Percentiles rank a stretch among this genome's conserved stretches.
Conservation (phyloP, 129 eudicot species). For the Cynara cardunculus region DNA sequence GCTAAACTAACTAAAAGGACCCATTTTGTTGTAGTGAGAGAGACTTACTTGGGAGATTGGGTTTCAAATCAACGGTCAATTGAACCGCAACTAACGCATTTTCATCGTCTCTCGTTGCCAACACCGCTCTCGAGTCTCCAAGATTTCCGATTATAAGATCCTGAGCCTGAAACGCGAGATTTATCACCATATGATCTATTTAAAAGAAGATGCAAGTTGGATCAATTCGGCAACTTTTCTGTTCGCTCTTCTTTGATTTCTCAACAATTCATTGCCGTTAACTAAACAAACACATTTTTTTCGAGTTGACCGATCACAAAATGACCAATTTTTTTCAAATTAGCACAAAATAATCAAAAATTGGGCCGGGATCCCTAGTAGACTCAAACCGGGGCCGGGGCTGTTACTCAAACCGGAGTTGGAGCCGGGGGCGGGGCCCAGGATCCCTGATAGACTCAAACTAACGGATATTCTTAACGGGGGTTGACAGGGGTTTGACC, state of each 20-base stretch:
- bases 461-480: no score
- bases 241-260: no score
- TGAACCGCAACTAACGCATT: constrained; percentile 67
- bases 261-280: no score
- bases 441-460: no score
- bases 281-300: background rate
- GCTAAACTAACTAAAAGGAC: background rate
- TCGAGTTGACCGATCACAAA: background rate
- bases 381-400: no score
- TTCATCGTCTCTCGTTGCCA: constrained; percentile 72
- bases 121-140: constrained; percentile 95
- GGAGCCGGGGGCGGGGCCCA: no score
- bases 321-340: background rate
- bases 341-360: background rate
- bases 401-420: no score
- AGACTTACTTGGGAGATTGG: constrained; percentile 89
- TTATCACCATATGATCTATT: background rate
- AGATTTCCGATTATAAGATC: constrained; percentile 90
- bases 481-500: no score
- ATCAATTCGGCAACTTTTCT: no score
- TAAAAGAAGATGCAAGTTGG: no score
- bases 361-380: no score
- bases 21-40: background rate
- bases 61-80: constrained; percentile 89
- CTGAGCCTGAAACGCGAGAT: constrained; percentile 57